These are phyloP conservation scores for Mycena alexandri DNA, from an alignment of 768 basidiomycete genomes.

Conservation along the genomic window DNA sequence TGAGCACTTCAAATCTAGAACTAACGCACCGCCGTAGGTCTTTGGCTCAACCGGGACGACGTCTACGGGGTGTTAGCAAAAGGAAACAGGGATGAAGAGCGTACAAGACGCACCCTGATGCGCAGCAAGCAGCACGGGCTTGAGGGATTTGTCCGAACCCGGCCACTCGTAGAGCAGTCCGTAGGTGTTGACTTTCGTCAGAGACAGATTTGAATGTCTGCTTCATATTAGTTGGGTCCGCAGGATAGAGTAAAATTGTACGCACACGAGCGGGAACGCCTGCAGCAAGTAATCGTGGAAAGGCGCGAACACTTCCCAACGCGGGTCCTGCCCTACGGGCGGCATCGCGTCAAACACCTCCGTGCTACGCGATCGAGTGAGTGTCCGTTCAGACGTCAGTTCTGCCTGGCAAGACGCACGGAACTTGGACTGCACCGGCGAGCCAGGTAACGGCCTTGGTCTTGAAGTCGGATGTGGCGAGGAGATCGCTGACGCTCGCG, in stretches of 20 bases:
- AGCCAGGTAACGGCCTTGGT: slow-evolving; percentile 44
- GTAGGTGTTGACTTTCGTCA: slow-evolving; percentile 83
- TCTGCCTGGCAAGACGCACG: slow-evolving; percentile 26
- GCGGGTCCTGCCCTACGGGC: slow-evolving; percentile 60
- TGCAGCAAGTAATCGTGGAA: slow-evolving; percentile 56
- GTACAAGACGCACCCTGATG: slow-evolving; percentile 71
- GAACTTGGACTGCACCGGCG: slow-evolving; percentile 47
- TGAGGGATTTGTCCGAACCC: slow-evolving; percentile 70
- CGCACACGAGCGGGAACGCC: slow-evolving; percentile 74
- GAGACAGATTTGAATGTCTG: slow-evolving; percentile 69
- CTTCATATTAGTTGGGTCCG: no score
- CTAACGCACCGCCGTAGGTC: slow-evolving; percentile 49
- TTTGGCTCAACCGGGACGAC: slow-evolving; percentile 71
- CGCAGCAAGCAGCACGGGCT: slow-evolving; percentile 77
- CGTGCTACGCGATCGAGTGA: slow-evolving; percentile 50
- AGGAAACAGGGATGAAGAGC: not conserved
- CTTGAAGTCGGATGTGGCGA: slow-evolving; percentile 42
- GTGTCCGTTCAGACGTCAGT: not conserved
- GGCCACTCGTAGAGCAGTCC: slow-evolving; percentile 82
- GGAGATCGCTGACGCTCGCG: slow-evolving; percentile 22
- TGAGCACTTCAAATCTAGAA: not conserved
- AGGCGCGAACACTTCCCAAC: slow-evolving; percentile 56
- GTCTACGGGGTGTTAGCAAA: slow-evolving; percentile 50
- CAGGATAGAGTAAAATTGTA: slow-evolving; percentile 7
- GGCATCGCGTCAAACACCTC: slow-evolving; percentile 65